These are phyloP conservation scores for Dichomitus squalens DNA, from an alignment of 1,284 basidiomycete genomes.

Conservation along the genomic window DNA sequence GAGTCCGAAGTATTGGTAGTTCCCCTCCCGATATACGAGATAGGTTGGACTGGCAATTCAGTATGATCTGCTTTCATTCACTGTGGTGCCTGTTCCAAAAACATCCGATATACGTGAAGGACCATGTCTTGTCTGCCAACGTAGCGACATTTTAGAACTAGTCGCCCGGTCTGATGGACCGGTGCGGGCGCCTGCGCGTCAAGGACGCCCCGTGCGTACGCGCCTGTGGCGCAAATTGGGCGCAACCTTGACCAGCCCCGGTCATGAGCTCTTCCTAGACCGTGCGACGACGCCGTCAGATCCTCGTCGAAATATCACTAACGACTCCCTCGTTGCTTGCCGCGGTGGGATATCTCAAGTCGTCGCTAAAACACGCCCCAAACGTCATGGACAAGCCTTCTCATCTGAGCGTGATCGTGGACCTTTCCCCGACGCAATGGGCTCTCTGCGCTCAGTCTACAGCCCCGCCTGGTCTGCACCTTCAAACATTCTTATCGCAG, in stretches of 20 bases:
- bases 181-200: neutral
- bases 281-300: neutral
- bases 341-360: neutral
- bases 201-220: neutral
- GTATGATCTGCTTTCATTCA: neutral
- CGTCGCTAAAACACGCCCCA: neutral
- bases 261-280: neutral
- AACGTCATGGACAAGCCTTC: constrained; percentile 54
- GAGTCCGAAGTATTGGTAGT: constrained; percentile 47
- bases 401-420: constrained; percentile 81
- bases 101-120: no score
- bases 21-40: constrained; percentile 50
- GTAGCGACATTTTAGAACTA: no score
- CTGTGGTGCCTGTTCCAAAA: no score
- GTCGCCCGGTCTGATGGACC: no score
- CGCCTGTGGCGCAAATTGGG: constrained; percentile 5
- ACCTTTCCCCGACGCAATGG: constrained; percentile 86
- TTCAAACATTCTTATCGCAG: constrained; percentile 75
- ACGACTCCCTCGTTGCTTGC: neutral
- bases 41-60: constrained; percentile 31
- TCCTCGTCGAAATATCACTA: neutral
- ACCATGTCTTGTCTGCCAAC: no score
- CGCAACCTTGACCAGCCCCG: neutral
- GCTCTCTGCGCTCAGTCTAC: constrained; percentile 55
- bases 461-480: constrained; percentile 54